phyloP scores from a whole-genome alignment of 1,139 yeast species.

The Blastobotrys aristatus region DNA sequence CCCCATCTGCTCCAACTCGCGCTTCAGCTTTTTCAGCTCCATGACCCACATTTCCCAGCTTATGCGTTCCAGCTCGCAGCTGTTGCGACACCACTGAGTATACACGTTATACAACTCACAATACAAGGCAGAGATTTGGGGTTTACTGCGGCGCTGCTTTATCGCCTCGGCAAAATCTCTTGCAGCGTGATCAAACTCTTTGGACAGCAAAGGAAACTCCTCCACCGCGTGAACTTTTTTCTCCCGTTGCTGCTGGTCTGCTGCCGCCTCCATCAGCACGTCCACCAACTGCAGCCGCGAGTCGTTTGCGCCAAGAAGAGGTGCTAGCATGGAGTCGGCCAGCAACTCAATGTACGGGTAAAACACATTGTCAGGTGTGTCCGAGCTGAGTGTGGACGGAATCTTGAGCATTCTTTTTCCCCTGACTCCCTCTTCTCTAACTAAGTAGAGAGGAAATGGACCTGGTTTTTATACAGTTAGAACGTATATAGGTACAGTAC shows the following conservation, averaged over 20 bases:
- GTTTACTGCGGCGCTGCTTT: background rate
- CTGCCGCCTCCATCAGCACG: background rate
- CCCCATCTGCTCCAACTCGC: conserved; percentile 4
- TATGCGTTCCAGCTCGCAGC: background rate
- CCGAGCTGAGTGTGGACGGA: background rate
- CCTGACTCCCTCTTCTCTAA: background rate
- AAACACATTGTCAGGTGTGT: conserved; percentile 4
- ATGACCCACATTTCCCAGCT: conserved; percentile 6
- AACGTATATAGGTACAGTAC: background rate
- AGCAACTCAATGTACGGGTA: conserved; percentile 3
- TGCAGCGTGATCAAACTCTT: background rate
- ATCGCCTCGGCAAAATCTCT: background rate
- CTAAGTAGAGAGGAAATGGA: too few species aligned
- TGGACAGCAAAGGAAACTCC: background rate
- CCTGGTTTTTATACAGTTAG: too few species aligned
- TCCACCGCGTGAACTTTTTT: background rate
- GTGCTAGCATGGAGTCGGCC: background rate
- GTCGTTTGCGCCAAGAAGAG: background rate
- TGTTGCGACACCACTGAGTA: background rate
- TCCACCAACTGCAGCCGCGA: background rate
- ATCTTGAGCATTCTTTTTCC: background rate
- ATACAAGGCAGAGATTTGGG: background rate
- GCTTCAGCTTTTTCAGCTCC: background rate
- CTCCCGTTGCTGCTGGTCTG: background rate
- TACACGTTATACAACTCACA: background rate